Evolutionary conservation across 116 monocot species (phyloP).

Genomic region (Posidonia oceanica): DNA sequence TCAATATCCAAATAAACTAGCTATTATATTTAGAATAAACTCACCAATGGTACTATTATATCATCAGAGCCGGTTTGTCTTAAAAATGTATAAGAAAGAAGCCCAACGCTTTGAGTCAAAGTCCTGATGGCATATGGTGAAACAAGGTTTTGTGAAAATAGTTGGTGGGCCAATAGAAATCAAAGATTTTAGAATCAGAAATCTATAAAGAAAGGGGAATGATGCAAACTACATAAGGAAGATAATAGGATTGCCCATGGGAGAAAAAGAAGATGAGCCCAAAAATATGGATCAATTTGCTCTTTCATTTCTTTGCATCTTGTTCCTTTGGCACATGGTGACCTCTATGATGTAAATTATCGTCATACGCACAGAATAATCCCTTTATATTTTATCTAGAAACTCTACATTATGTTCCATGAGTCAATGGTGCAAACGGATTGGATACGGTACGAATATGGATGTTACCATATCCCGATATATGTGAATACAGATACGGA

Average conservation of each 20-base stretch:
- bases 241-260: not conserved
- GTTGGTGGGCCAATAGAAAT: not conserved
- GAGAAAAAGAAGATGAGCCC: no score
- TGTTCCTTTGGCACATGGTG: no score
- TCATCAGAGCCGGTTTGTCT: constrained; percentile 56
- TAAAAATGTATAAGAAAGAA: constrained; percentile 92
- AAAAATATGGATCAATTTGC: no score
- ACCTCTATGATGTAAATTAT: no score
- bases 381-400: no score
- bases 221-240: not conserved
- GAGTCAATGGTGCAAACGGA: no score
- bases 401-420: no score
- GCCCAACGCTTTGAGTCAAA: constrained; percentile 64
- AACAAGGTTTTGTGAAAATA: constrained; percentile 2
- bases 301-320: no score
- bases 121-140: constrained; percentile 25
- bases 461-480: no score
- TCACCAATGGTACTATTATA: constrained; percentile 71
- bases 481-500: no score
- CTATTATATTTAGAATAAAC: constrained; percentile 5
- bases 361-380: no score
- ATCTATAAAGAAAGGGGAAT: not conserved
- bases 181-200: not conserved
- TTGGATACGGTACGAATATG: no score
- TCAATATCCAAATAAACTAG: not conserved